These are phyloP conservation scores for Naganishia albida DNA, from an alignment of 1,284 basidiomycete genomes.

Conservation along the genomic window DNA sequence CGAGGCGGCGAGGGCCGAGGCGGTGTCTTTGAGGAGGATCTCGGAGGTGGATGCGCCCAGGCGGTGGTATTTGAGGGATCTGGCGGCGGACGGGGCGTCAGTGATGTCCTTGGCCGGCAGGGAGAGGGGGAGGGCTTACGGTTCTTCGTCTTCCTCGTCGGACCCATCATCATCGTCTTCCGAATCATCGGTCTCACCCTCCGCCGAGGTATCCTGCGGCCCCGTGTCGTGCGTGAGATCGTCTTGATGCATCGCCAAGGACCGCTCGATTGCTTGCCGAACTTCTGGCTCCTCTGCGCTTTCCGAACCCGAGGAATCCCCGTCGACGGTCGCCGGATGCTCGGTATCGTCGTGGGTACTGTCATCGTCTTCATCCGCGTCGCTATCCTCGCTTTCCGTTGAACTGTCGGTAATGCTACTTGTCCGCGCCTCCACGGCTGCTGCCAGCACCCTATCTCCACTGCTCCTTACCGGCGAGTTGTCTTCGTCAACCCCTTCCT, in stretches of 20 bases:
- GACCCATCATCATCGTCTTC: slow-evolving; percentile 42
- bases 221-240: neutral
- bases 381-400: neutral
- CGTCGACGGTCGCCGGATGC: neutral
- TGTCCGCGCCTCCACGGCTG: neutral
- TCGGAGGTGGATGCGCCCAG: slow-evolving; percentile 73
- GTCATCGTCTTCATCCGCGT: neutral
- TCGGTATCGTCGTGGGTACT: slow-evolving; percentile 12
- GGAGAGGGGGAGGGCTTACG: slow-evolving; percentile 37
- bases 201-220: neutral
- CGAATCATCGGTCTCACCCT: slow-evolving; percentile 38
- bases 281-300: neutral
- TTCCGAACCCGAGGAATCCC: slow-evolving; percentile 2
- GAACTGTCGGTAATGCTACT: neutral
- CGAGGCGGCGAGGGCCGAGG: slow-evolving; percentile 76
- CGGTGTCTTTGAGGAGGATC: slow-evolving; percentile 84
- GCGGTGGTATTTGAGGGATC: slow-evolving; percentile 82
- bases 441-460: slow-evolving; percentile 1
- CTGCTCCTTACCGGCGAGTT: neutral
- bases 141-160: slow-evolving; percentile 52
- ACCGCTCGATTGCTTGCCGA: slow-evolving; percentile 8
- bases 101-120: neutral
- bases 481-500: too few relatives aligned
- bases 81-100: slow-evolving; percentile 35
- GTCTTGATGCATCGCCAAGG: slow-evolving; percentile 2